Base-by-base conservation (phyloP, 768 basidiomycete genomes). In the Russula compacta region DNA sequence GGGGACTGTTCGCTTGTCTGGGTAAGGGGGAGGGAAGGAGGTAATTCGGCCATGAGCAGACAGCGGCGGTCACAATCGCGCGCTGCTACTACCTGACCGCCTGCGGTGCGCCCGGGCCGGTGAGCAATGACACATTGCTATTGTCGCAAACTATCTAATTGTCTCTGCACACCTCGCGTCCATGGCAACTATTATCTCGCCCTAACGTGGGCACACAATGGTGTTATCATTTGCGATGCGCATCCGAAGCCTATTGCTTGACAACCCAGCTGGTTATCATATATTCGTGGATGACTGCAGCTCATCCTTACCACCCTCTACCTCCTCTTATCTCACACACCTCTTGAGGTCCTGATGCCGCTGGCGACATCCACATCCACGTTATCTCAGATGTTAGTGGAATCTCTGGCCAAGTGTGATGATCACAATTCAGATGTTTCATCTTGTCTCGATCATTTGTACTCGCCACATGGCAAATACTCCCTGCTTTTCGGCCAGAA, bases 1-100 rank as follows among this genome's bases (percentile, higher is more conserved):
- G 68, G 49, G 39, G 66, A 53, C 9, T 42, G 40, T 51, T 53
- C 47, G 48, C 50, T 56, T 12, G 49, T 24, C 39, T 59, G 65
- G 1, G 57, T 57, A 33, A 63, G 53, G 11, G 51, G 15, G 42
- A 55, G 19, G 21, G 55, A 38, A 50, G 33, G 32, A 7, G 15
- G 32, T 35, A 11, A 24, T 17, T 53, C 51, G 36, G 56, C 51
- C 50, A 63, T 56, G 29, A 35, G 24, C 46, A 42, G 24, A 29
- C 15, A 4, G 51, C 11, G 4, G 50, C 6, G n/a, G 6, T 43
- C 43, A 43, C 43, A 43, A 4, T n/a, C 6, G 43, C 9, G 17
- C 17, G n/a, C n/a, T n/a, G n/a, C n/a, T n/a, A n/a, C n/a, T n/a
- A n/a, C n/a, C n/a, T n/a, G n/a, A n/a, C n/a, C n/a, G 21, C 11